Evolutionary conservation across 2,329 filamentous ascomycete species (phyloP).

Genomic region (Alternaria solani): DNA sequence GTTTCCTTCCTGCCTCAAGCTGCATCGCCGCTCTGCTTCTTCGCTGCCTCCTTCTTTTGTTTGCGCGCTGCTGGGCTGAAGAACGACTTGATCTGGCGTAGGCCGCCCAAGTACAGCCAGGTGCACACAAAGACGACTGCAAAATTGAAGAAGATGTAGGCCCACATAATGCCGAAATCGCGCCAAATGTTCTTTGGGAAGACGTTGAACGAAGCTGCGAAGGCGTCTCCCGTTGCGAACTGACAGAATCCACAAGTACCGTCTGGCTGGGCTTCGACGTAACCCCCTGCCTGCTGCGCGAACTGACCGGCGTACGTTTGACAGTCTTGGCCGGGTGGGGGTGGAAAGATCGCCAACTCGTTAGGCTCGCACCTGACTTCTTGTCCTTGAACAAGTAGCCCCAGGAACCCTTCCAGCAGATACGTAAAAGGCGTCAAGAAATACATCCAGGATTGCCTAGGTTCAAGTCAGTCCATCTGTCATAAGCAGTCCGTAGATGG

Average conservation of each 20-base stretch:
- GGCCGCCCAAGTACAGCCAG: conserved; percentile 62
- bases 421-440: conserved; percentile 73
- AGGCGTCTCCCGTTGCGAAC: conserved; percentile 68
- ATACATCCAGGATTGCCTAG: conserved; percentile 46
- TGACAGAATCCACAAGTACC: conserved; percentile 72
- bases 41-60: conserved; percentile 42
- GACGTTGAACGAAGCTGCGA: conserved; percentile 65
- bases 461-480: background rate
- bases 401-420: conserved; percentile 69
- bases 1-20: conserved; percentile 5
- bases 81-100: conserved; percentile 45
- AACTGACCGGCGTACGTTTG: conserved; percentile 65
- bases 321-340: conserved; percentile 68
- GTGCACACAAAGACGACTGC: conserved; percentile 60
- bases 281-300: conserved; percentile 65
- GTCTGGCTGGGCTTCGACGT: conserved; percentile 63
- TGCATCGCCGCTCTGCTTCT: conserved; percentile 33
- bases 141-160: conserved; percentile 72
- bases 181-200: conserved; percentile 70
- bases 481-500: background rate
- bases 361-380: conserved; percentile 63
- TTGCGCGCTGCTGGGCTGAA: conserved; percentile 47
- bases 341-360: conserved; percentile 68
- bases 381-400: conserved; percentile 62
- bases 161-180: conserved; percentile 63